Percentiles rank a stretch among this genome's conserved stretches.
phyloP scores from a whole-genome alignment of 1,139 yeast species.

The Candida dubliniensis region DNA sequence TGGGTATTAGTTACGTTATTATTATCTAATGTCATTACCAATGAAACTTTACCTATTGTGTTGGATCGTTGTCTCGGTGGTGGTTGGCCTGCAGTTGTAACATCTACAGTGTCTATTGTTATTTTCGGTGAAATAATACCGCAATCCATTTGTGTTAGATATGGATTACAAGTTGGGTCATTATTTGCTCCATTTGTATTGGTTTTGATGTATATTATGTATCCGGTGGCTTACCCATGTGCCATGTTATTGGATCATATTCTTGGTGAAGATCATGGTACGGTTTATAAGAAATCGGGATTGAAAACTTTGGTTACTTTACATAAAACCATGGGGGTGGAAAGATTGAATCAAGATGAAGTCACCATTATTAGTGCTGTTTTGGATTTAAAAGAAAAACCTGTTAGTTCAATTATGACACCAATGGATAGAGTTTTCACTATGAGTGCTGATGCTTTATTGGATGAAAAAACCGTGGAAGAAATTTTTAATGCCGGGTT shows the following conservation, averaged over 20 bases:
- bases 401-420: slow-evolving; percentile 87
- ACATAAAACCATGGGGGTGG: slow-evolving; percentile 95
- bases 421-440: slow-evolving; percentile 91
- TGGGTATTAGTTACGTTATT: slow-evolving; percentile 95
- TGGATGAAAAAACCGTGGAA: slow-evolving; percentile 84
- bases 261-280: slow-evolving; percentile 95
- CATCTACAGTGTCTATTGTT: slow-evolving; percentile 89
- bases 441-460: slow-evolving; percentile 77
- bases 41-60: slow-evolving; percentile 93
- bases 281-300: slow-evolving; percentile 89
- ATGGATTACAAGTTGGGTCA: slow-evolving; percentile 90
- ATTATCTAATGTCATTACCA: slow-evolving; percentile 86
- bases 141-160: slow-evolving; percentile 87
- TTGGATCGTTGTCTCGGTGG: slow-evolving; percentile 92
- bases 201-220: slow-evolving; percentile 81
- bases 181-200: slow-evolving; percentile 87
- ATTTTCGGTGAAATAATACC: slow-evolving; percentile 97
- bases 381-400: slow-evolving; percentile 87
- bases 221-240: slow-evolving; percentile 90
- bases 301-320: slow-evolving; percentile 89
- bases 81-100: slow-evolving; percentile 95
- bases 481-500: slow-evolving; percentile 93
- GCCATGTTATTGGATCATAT: slow-evolving; percentile 77
- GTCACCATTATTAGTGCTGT: slow-evolving; percentile 95
- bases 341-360: slow-evolving; percentile 88